Base-by-base conservation (phyloP, 2,329 filamentous ascomycete species). In the Ophiostoma sp. region DNA sequence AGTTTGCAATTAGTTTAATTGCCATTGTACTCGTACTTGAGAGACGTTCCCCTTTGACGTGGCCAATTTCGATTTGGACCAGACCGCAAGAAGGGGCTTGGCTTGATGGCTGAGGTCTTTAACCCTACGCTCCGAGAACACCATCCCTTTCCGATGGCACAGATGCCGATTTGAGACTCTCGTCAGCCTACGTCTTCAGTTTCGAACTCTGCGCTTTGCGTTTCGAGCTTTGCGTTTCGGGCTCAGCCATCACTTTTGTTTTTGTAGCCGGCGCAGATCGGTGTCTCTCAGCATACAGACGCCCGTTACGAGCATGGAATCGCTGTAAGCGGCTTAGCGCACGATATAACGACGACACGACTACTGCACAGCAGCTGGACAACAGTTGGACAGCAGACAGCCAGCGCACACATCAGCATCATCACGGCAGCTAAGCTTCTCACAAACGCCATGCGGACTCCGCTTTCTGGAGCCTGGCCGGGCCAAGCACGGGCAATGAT, bases 301-400 rank as follows among this genome's bases (percentile, higher is more conserved):
- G 27, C 68, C 60, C 38, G 60, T 36, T 67, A 69, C 60, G 36
- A 66, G 68, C 68, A 69, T 69, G 65, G 49, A 18, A 69, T 67
- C 49, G 65, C 45, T 67, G 62, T 69, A 69, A 58, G 62, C 40
- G 40, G 60, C 40, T 42, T 62, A 63, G 38, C 60, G 14, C 40
- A 63, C 60, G 55, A 62, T 36, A 40, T 36, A 27, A 47, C 64
- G 52, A 60, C 64, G 42, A 55, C 67, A 63, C 55, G 18, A 62
- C 64, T 27, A 27, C 27, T 27, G 36, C 41, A 16, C 62, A 8
- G 42, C 60, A 18, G 18, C 9, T 41, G 8, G 42, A 55, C 18
- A 14, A 38, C 55, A 12, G 45, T 2, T 16, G 12, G 49, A 52
- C 49, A 18, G 36, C 36, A 42, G 16, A 27, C 60, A 42, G 16